Conservation (phyloP, 495 filamentous ascomycete species). For the Aspergillus wentii region DNA sequence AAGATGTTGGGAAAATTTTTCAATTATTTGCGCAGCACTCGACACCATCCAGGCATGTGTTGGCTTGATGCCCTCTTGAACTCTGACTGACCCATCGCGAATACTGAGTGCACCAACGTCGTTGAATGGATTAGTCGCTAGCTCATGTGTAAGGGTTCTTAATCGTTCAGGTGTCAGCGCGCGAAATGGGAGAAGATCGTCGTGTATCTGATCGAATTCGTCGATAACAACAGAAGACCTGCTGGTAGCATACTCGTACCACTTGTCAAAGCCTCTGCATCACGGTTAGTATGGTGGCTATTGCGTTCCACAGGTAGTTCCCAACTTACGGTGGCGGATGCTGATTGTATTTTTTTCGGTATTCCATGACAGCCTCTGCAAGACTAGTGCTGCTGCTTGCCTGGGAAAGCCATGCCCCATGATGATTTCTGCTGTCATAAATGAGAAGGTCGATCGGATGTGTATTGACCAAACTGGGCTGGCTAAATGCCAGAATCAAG, state of each 20-base stretch:
- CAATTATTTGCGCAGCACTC: conserved; percentile 59
- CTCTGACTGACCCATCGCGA: conserved; percentile 36
- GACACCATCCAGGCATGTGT: conserved; percentile 54
- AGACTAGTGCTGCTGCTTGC: conserved; percentile 34
- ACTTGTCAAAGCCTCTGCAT: conserved; percentile 46
- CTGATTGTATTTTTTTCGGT: conserved; percentile 39
- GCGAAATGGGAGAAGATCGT: conserved; percentile 70
- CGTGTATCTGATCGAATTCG: conserved; percentile 68
- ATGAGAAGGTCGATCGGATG: conserved; percentile 50
- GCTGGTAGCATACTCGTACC: conserved; percentile 66
- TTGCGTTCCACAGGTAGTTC: not conserved
- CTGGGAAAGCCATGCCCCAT: conserved; percentile 28
- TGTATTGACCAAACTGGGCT: conserved; percentile 21
- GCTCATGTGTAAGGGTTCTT: conserved; percentile 37
- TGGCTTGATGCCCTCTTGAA: conserved; percentile 42
- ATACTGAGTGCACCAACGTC: conserved; percentile 44
- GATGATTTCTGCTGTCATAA: conserved; percentile 30
- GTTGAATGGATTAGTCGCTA: conserved; percentile 45
- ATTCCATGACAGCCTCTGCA: conserved; percentile 34
- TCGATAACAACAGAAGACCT: conserved; percentile 66
- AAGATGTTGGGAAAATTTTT: conserved; percentile 62
- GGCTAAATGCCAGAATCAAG: conserved; percentile 23
- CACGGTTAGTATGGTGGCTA: conserved; percentile 6
- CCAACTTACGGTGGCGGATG: conserved; percentile 42
- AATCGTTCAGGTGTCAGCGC: conserved; percentile 58